phyloP scores from a whole-genome alignment of 78 protist species.

The Dictyostelium intermedium region DNA sequence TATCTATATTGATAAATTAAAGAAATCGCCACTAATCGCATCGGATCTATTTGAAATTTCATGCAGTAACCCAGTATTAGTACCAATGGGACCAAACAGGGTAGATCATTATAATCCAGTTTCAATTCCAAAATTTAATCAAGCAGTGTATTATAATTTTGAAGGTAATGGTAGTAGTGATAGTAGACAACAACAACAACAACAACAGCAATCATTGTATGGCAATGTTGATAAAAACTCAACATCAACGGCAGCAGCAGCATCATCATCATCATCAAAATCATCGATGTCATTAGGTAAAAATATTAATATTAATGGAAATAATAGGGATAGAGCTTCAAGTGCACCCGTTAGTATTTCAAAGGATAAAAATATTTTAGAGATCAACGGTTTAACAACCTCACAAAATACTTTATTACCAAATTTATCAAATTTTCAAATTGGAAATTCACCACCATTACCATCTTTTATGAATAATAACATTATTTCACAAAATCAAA shows the following conservation, averaged over 20 bases:
- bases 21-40: conserved; percentile 29
- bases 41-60: conserved; percentile 47
- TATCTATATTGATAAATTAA: conserved; percentile 29
- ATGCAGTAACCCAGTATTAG: neutral
- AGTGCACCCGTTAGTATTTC: neutral
- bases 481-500: neutral
- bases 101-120: conserved; percentile 57
- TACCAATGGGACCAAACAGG: neutral
- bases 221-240: neutral
- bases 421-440: conserved; percentile 14
- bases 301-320: neutral
- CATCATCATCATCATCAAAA: neutral
- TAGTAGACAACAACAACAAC: neutral
- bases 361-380: neutral
- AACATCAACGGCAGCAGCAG: neutral
- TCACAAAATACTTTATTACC: neutral
- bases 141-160: conserved; percentile 19
- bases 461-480: neutral
- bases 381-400: neutral
- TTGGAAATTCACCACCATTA: conserved; percentile 6
- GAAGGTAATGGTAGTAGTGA: conserved; percentile 1
- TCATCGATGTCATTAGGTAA: neutral
- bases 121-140: conserved; percentile 15
- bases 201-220: neutral
- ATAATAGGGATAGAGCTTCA: neutral